Evolutionary conservation across 2,329 filamentous ascomycete genomes (phyloP).

Genomic region (Monilinia fructigena): DNA sequence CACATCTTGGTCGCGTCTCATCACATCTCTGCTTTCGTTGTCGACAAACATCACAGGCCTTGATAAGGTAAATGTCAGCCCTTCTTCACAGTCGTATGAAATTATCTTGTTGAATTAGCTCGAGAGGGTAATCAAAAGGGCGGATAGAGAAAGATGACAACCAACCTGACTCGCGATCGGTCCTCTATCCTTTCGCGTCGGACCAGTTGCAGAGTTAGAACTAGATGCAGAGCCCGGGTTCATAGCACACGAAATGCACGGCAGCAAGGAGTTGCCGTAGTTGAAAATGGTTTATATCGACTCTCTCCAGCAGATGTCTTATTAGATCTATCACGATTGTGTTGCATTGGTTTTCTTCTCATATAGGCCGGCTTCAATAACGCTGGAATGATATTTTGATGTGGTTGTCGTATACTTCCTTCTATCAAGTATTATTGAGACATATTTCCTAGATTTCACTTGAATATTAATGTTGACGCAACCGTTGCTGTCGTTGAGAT

Average conservation of each 20-base stretch:
- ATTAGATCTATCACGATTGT: not conserved
- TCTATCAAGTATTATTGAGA: not conserved
- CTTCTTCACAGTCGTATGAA: not conserved
- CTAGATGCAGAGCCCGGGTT: conserved; percentile 1
- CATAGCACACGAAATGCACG: not conserved
- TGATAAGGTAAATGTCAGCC: conserved; percentile 20
- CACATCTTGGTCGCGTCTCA: conserved; percentile 60
- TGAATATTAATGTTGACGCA: no score
- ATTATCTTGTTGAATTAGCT: not conserved
- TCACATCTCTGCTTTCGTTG: conserved; percentile 64
- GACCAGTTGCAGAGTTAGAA: not conserved
- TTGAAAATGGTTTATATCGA: not conserved
- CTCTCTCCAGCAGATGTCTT: not conserved
- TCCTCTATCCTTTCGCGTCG: conserved; percentile 12
- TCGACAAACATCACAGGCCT: conserved; percentile 60
- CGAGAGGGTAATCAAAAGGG: not conserved
- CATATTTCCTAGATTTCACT: not conserved
- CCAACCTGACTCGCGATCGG: conserved; percentile 17
- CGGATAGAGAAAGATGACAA: not conserved
- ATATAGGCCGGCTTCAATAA: not conserved
- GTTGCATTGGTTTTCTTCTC: not conserved
- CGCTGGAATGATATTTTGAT: not conserved
- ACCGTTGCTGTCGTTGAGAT: not conserved
- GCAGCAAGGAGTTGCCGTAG: not conserved
- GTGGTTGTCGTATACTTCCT: not conserved